Conservation (phyloP, 2,329 filamentous ascomycete genomes). For the Aspergillus novofumigatus region DNA sequence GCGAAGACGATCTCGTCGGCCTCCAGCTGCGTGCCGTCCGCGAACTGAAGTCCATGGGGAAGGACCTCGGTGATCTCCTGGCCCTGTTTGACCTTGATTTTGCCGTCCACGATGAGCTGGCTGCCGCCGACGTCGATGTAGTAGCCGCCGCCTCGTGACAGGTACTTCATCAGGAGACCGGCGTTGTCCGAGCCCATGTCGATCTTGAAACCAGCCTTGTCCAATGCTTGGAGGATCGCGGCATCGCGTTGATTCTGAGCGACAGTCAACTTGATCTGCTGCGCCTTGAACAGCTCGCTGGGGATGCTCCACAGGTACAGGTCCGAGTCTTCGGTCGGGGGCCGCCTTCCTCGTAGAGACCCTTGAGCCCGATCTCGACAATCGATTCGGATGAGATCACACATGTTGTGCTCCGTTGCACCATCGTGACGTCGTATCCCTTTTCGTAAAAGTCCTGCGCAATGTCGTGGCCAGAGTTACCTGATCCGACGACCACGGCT, state of each 20-base stretch:
- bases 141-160: constrained; percentile 64
- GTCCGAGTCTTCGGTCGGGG: constrained; percentile 66
- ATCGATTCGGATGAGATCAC: constrained; percentile 57
- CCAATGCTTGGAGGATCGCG: constrained; percentile 43
- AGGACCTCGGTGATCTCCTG: constrained; percentile 55
- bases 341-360: constrained; percentile 44
- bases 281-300: constrained; percentile 55
- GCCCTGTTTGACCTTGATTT: constrained; percentile 62
- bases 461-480: constrained; percentile 67
- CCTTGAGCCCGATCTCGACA: constrained; percentile 51
- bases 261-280: constrained; percentile 48
- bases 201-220: constrained; percentile 57
- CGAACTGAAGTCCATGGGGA: constrained; percentile 47
- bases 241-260: constrained; percentile 33
- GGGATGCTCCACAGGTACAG: constrained; percentile 57
- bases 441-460: constrained; percentile 64
- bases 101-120: constrained; percentile 59
- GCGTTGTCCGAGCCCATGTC: constrained; percentile 55
- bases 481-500: constrained; percentile 63
- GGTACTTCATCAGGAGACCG: constrained; percentile 60
- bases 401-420: constrained; percentile 63
- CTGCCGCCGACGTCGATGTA: constrained; percentile 67
- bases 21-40: constrained; percentile 55
- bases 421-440: constrained; percentile 64
- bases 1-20: constrained; percentile 63